Evolutionary conservation across 2,329 filamentous ascomycete genomes (phyloP).

Genomic region (Colletotrichum cuscutae): DNA sequence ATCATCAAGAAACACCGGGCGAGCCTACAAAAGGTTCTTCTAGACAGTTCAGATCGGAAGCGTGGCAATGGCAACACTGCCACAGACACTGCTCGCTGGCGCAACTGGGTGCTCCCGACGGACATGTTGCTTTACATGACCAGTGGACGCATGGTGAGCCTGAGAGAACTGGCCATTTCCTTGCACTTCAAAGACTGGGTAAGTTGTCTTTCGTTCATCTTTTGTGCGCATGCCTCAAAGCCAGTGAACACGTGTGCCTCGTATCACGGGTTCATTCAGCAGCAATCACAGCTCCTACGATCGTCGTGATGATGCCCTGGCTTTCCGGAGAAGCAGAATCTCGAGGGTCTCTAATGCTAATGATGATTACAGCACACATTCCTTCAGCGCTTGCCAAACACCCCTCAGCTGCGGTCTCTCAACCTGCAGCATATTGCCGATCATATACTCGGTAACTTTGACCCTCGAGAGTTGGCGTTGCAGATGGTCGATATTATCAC

Average conservation of each 20-base stretch:
- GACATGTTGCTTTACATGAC: conserved; percentile 79
- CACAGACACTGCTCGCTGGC: conserved; percentile 61
- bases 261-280: conserved; percentile 6
- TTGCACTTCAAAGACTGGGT: conserved; percentile 85
- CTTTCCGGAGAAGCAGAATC: not conserved
- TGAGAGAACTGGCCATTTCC: conserved; percentile 77
- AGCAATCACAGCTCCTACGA: not conserved
- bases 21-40: conserved; percentile 78
- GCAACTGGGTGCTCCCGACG: conserved; percentile 76
- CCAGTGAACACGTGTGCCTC: not conserved
- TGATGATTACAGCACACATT: conserved; percentile 73
- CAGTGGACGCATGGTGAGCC: conserved; percentile 77
- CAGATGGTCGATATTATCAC: conserved; percentile 84
- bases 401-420: conserved; percentile 76
- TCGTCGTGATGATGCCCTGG: not conserved
- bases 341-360: not conserved
- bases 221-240: not conserved
- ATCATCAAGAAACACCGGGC: conserved; percentile 75
- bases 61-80: conserved; percentile 42
- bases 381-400: conserved; percentile 76
- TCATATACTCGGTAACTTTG: conserved; percentile 63
- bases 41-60: conserved; percentile 72
- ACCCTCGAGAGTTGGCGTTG: conserved; percentile 76
- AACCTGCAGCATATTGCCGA: conserved; percentile 77
- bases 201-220: conserved; percentile 45